phyloP scores from a whole-genome alignment of 1,284 basidiomycete species.

The Melampsora larici-populina region DNA sequence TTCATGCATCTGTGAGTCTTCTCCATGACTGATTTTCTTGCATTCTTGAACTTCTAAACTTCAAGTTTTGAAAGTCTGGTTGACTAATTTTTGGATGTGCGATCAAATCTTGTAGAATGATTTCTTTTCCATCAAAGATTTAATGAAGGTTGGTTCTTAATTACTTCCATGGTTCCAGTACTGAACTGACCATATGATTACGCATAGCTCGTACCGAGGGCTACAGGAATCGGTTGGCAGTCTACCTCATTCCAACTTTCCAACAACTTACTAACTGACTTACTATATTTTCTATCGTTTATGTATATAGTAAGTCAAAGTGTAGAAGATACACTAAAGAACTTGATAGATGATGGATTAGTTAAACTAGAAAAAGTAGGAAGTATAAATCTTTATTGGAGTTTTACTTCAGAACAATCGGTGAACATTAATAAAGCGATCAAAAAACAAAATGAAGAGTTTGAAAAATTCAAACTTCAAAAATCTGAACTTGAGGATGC shows the following conservation, averaged over 20 bases:
- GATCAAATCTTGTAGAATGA: constrained; percentile 7
- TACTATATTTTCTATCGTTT: background rate
- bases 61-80: too few relatives aligned
- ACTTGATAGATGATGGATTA: constrained; percentile 37
- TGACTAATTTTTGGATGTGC: background rate
- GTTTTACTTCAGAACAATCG: constrained; percentile 31
- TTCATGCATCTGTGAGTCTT: constrained; percentile 19
- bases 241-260: background rate
- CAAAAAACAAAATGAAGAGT: background rate
- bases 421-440: constrained; percentile 4
- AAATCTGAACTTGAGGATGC: background rate
- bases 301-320: constrained; percentile 25
- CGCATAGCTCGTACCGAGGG: constrained; percentile 24
- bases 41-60: background rate
- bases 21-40: constrained; percentile 5
- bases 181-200: background rate
- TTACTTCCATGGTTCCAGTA: background rate
- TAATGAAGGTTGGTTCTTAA: constrained; percentile 13
- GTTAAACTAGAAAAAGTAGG: constrained; percentile 39
- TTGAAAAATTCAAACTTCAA: background rate
- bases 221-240: constrained; percentile 38
- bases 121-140: constrained; percentile 36
- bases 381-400: constrained; percentile 40
- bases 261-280: background rate
- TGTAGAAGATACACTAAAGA: constrained; percentile 40